Evolutionary conservation across 345 rosid species (phyloP), one percentile per base, ranked within the genome.

Genomic region (Euphorbia peplus): DNA sequence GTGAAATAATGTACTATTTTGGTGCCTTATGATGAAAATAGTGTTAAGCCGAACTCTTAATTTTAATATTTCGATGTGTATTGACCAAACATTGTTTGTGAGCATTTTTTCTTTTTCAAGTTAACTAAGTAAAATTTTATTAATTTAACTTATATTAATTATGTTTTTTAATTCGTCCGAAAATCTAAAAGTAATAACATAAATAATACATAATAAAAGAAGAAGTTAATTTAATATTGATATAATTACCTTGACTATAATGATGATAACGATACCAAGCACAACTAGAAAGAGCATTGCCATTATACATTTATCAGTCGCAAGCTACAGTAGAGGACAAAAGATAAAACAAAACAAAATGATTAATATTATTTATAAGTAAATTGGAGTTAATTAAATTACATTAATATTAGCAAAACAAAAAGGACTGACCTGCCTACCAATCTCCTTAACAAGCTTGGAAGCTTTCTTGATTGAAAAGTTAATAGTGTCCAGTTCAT

Each of bases 391-490:
- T 18, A 39, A 42, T 7, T 1, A 28, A 25, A 64, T 28, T 4
- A 4, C 18, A 29, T 1, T 29, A n/a, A n/a, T 28, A 29, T 19
- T 5, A 56, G 8, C 70, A 51, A 66, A 14, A 32, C 42, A 73
- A 53, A 71, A 62, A 65, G 56, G 74, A 84, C 82, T 77, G 83
- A 93, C 97, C 96, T 95, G 99, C 84, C 99, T 90, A 85, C 97
- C 93, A 63, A 91, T 87, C 85, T 91, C 97, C 87, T 91, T 95
- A 69, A 91, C 99, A 76, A 95, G 77, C 82, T 91, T 76, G 60
- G 97, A 87, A 69, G 99, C 99, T 73, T 82, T 95, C 84, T 95
- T 88, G 79, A 95, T 80, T 55, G 99, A 95, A 72, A 91, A 95
- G 78, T 95, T 92, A 71, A 95, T 95, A 21, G 99, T 86, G 75